These are phyloP conservation scores for Stephanocyclus meneghinianus DNA, from an alignment of 352 stramenopile genomes.

Conservation along the genomic window DNA sequence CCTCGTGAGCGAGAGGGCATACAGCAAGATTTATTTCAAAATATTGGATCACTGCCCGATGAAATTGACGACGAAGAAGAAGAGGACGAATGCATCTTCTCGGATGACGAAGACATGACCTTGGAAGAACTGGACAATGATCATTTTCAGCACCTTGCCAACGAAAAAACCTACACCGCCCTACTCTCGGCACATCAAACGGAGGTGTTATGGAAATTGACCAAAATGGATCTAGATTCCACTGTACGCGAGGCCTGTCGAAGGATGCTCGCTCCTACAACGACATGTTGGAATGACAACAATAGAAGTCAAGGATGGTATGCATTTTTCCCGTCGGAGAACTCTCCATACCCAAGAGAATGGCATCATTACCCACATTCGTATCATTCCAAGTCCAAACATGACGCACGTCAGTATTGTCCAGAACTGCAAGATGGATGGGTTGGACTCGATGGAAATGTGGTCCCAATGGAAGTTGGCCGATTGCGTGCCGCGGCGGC, in stretches of 20 bases:
- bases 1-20: not conserved
- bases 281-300: not conserved
- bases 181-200: slow-evolving; percentile 67
- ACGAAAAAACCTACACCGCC: slow-evolving; percentile 50
- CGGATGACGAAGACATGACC: slow-evolving; percentile 2
- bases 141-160: slow-evolving; percentile 43
- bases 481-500: slow-evolving; percentile 60
- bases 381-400: not conserved
- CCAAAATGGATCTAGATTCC: slow-evolving; percentile 76
- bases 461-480: slow-evolving; percentile 57
- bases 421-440: slow-evolving; percentile 45
- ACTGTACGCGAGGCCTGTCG: slow-evolving; percentile 65
- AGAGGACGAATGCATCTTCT: slow-evolving; percentile 13
- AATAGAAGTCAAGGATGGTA: slow-evolving; percentile 3
- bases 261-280: slow-evolving; percentile 49
- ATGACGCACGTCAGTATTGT: not conserved
- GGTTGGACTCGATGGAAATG: slow-evolving; percentile 50
- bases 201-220: slow-evolving; percentile 79
- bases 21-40: not conserved
- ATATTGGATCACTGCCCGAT: slow-evolving; percentile 12
- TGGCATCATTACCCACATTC: slow-evolving; percentile 49
- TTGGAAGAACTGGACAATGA: slow-evolving; percentile 16
- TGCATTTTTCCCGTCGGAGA: slow-evolving; percentile 35
- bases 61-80: slow-evolving; percentile 12
- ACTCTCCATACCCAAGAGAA: slow-evolving; percentile 23